Conservation (phyloP, 768 basidiomycete species). For the Kwoniella dejecticola region DNA sequence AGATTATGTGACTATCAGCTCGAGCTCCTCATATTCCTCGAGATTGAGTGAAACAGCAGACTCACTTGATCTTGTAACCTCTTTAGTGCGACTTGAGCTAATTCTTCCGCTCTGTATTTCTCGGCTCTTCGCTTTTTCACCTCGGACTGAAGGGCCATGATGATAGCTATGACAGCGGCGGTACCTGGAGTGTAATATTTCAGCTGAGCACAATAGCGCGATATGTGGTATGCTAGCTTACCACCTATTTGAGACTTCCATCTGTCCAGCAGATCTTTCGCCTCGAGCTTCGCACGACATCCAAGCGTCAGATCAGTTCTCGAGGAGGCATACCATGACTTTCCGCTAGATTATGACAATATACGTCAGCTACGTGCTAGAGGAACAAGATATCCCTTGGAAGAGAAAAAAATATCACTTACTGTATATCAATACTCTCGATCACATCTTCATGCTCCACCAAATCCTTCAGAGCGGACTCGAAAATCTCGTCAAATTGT, state of each 20-base stretch:
- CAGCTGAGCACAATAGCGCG: background rate
- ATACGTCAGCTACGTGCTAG: too few relatives aligned
- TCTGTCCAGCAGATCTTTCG: constrained; percentile 39
- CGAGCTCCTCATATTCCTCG: too few relatives aligned
- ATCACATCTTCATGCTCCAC: constrained; percentile 55
- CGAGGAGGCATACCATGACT: constrained; percentile 53
- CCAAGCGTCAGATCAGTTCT: constrained; percentile 54
- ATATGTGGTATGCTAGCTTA: too few relatives aligned
- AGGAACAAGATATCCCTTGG: too few relatives aligned
- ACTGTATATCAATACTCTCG: constrained; percentile 50
- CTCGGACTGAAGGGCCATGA: constrained; percentile 35
- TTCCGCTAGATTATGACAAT: constrained; percentile 38
- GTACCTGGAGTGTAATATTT: constrained; percentile 24
- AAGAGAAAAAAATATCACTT: too few relatives aligned
- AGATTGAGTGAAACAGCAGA: too few relatives aligned
- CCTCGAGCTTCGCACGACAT: constrained; percentile 53
- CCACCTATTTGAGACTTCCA: constrained; percentile 53
- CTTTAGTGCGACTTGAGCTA: constrained; percentile 49
- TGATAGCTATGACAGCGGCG: constrained; percentile 31
- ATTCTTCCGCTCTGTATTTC: constrained; percentile 51
- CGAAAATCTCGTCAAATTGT: constrained; percentile 55
- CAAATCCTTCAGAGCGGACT: constrained; percentile 56
- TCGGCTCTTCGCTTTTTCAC: constrained; percentile 39
- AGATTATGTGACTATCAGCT: constrained; percentile 3
- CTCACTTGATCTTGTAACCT: constrained; percentile 53